These are phyloP conservation scores for Tylopilus cervinicoccineus DNA, from an alignment of 768 basidiomycete genomes.

Conservation along the genomic window DNA sequence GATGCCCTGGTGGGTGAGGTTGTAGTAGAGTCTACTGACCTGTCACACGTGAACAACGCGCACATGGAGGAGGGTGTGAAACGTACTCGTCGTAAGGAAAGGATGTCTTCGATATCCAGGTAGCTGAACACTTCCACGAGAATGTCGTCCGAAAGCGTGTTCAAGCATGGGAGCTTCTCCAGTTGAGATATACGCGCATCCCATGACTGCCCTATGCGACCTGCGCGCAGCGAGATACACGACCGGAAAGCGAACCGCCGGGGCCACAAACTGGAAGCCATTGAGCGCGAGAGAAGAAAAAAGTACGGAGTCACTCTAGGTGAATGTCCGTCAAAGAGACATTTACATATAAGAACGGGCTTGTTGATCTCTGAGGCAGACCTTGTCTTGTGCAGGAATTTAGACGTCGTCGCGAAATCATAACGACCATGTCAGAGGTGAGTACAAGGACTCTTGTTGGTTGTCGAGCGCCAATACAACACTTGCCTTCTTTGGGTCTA, in stretches of 20 bases:
- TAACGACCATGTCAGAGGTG: conserved; percentile 17
- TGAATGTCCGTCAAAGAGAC: background rate
- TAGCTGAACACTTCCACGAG: conserved; percentile 36
- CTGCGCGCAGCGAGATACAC: conserved; percentile 11
- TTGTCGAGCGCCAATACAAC: conserved; percentile 20
- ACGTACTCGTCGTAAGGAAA: conserved; percentile 36
- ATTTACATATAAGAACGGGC: conserved; percentile 18
- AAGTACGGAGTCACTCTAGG: background rate
- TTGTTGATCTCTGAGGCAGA: conserved; percentile 14
- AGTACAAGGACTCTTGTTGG: conserved; percentile 22
- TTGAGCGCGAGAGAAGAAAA: conserved; percentile 8
- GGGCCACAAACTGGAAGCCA: conserved; percentile 25
- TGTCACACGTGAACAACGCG: conserved; percentile 19
- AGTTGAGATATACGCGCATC: conserved; percentile 20
- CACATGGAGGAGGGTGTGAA: background rate
- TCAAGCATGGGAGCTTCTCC: conserved; percentile 26
- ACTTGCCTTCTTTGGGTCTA: conserved; percentile 16
- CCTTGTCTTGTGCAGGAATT: conserved; percentile 21
- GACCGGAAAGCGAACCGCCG: conserved; percentile 18
- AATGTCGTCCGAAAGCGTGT: conserved; percentile 35
- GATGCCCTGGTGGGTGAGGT: conserved; percentile 61
- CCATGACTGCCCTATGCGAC: conserved; percentile 21
- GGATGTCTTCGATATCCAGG: conserved; percentile 36
- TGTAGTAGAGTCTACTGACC: conserved; percentile 57
- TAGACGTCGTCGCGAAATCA: conserved; percentile 16